Percentiles rank a stretch among this genome's conserved stretches.
Evolutionary conservation across 2,329 filamentous ascomycete species (phyloP).

Genomic region (Dactylellina leptospora): DNA sequence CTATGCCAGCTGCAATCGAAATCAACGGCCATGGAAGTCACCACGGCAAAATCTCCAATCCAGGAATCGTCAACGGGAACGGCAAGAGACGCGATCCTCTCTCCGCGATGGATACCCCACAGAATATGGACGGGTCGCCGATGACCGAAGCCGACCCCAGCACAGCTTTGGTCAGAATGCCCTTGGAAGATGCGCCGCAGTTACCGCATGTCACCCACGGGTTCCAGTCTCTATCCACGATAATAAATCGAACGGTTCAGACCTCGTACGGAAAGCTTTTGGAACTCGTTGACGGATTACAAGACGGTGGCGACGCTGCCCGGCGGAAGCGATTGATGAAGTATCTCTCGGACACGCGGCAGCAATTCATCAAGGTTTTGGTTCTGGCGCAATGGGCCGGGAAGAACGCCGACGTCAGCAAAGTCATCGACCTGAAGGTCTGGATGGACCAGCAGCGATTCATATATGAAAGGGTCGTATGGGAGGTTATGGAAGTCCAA

Average conservation of each 20-base stretch:
- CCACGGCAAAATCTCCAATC: conserved; percentile 44
- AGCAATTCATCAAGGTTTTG: conserved; percentile 90
- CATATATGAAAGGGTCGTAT: conserved; percentile 69
- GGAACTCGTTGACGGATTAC: conserved; percentile 61
- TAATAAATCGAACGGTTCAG: conserved; percentile 82
- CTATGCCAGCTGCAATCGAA: conserved; percentile 54
- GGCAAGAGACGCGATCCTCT: conserved; percentile 47
- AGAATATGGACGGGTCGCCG: conserved; percentile 37
- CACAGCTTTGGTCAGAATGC: conserved; percentile 25
- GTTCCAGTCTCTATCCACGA: conserved; percentile 77
- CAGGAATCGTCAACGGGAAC: conserved; percentile 44
- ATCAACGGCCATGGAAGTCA: conserved; percentile 53
- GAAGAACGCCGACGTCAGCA: conserved; percentile 79
- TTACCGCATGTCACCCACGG: conserved; percentile 74
- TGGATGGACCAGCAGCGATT: conserved; percentile 74
- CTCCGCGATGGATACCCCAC: conserved; percentile 41
- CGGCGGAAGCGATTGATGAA: conserved; percentile 80
- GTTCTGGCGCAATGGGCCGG: conserved; percentile 91
- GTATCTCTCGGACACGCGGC: conserved; percentile 80
- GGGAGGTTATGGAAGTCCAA: conserved; percentile 76
- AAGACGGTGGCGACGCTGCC: conserved; percentile 66
- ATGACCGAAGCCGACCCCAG: conserved; percentile 44
- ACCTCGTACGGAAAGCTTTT: conserved; percentile 81
- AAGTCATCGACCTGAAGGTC: conserved; percentile 83
- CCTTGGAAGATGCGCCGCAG: conserved; percentile 44